Conservation (phyloP, 2,329 filamentous ascomycete species). For the Phialocephala sp. region DNA sequence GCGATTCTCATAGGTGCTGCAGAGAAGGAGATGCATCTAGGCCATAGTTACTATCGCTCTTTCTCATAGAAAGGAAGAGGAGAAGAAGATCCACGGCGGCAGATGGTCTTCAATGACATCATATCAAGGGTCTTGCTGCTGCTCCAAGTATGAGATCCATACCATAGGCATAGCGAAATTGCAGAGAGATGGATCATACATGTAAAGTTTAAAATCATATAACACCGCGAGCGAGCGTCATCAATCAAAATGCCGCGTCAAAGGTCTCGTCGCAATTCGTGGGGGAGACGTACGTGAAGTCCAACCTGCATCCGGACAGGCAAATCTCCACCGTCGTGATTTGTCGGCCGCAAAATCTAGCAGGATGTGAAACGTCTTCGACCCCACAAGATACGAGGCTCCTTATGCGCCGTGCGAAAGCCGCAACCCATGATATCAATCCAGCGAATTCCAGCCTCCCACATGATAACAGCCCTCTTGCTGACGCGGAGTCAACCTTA, state of each 20-base stretch:
- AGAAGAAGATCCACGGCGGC: not conserved
- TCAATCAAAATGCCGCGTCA: slow-evolving; percentile 2
- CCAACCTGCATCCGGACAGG: not conserved
- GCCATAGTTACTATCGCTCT: not conserved
- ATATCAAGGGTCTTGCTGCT: not conserved
- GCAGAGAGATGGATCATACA: not conserved
- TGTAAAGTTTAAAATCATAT: not conserved
- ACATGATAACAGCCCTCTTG: slow-evolving; percentile 3
- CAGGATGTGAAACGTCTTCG: slow-evolving; percentile 1
- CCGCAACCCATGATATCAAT: not conserved
- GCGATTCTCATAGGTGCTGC: no score
- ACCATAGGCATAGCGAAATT: not conserved
- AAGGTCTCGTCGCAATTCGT: not conserved
- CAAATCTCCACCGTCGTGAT: not conserved
- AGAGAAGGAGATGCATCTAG: no score
- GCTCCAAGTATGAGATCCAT: not conserved
- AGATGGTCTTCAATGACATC: not conserved
- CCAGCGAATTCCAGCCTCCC: slow-evolving; percentile 1
- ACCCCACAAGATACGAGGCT: not conserved
- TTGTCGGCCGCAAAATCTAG: slow-evolving; percentile 3
- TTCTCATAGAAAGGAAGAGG: not conserved
- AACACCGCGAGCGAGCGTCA: slow-evolving; percentile 1
- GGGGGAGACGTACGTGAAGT: not conserved
- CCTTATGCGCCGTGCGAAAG: not conserved
- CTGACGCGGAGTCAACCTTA: slow-evolving; percentile 10